phyloP scores from a whole-genome alignment of 345 rosid genomes.

The Corchorus capsularis region DNA sequence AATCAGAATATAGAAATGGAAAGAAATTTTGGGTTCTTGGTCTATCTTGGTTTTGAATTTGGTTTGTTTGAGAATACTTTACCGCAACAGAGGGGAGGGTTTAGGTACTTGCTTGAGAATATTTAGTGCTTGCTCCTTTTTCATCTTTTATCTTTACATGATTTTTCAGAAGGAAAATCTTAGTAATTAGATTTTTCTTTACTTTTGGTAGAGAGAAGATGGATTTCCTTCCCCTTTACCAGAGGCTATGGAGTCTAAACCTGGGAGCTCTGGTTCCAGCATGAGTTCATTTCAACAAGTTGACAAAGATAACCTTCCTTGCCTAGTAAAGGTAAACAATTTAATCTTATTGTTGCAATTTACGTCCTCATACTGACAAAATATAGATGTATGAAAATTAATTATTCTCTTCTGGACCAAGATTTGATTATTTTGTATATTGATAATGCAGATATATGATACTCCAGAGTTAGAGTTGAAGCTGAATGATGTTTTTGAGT shows the following conservation, averaged over 20 bases:
- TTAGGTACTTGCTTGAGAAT: background rate
- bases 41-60: background rate
- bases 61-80: background rate
- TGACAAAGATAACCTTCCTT: constrained; percentile 46
- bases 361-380: background rate
- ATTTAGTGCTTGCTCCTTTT: background rate
- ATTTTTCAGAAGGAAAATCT: constrained; percentile 1
- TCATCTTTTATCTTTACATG: background rate
- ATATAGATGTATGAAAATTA: background rate
- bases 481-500: constrained; percentile 89
- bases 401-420: background rate
- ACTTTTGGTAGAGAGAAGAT: constrained; percentile 54
- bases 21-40: background rate
- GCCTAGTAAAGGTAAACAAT: constrained; percentile 71
- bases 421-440: constrained; percentile 15
- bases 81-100: background rate
- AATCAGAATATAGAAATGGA: background rate
- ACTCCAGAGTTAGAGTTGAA: constrained; percentile 75
- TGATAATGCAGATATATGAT: constrained; percentile 65
- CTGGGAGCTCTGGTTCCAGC: constrained; percentile 33
- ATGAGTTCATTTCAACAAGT: constrained; percentile 24
- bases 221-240: constrained; percentile 50
- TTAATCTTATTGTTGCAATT: background rate
- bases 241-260: constrained; percentile 30
- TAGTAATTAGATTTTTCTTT: constrained; percentile 6